Evolutionary conservation across 768 basidiomycete species (phyloP).

Genomic region (Lactarius sp.): DNA sequence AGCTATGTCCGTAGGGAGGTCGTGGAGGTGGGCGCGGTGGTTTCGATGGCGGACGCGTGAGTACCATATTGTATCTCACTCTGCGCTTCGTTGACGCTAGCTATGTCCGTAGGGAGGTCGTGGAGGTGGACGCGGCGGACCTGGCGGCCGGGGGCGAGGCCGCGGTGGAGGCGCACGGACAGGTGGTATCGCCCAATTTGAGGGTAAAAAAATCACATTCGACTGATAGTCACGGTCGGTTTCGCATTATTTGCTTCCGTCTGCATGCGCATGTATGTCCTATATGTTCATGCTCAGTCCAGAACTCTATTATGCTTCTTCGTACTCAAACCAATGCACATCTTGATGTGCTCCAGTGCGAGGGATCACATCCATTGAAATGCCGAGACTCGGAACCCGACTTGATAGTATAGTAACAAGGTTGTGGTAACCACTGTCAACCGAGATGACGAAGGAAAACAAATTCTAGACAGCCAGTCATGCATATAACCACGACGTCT

Average conservation of each 20-base stretch:
- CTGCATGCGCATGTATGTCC: not conserved
- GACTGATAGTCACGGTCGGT: constrained; percentile 15
- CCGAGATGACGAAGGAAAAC: not conserved
- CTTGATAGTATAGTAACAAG: not conserved
- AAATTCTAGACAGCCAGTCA: not conserved
- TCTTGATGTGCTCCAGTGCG: not conserved
- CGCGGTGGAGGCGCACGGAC: constrained; percentile 47
- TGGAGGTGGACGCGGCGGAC: constrained; percentile 42
- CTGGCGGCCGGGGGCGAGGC: constrained; percentile 34
- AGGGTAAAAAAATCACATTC: constrained; percentile 69
- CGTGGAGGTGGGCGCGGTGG: constrained; percentile 42
- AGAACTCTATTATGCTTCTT: not conserved
- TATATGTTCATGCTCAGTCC: constrained; percentile 6
- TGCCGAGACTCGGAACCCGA: not conserved
- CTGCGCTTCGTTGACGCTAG: not conserved
- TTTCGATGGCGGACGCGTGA: constrained; percentile 42
- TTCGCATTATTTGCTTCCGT: not conserved
- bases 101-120: constrained; percentile 20
- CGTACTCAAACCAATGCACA: not conserved
- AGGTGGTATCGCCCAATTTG: constrained; percentile 59
- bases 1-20: constrained; percentile 16
- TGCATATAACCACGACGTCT: not conserved
- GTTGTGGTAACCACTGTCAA: constrained; percentile 8
- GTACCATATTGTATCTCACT: constrained; percentile 21
- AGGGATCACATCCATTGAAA: not conserved